Base-by-base conservation (phyloP, 1,139 yeast species). In the Candida mesenterica region DNA sequence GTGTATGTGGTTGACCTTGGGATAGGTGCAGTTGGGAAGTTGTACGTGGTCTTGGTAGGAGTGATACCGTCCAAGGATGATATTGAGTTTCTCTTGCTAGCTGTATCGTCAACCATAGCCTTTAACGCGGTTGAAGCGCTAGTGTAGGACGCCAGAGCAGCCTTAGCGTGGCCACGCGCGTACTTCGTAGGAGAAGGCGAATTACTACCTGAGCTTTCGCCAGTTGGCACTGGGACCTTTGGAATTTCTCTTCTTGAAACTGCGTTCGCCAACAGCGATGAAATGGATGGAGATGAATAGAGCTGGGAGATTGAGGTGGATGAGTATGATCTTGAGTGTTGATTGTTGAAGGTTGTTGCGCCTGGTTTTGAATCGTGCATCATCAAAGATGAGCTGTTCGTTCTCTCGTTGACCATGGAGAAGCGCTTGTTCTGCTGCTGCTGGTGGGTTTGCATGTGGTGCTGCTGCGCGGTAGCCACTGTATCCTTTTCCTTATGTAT, bases 81-180 rank as follows among this genome's bases (percentile, higher is more conserved):
- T 6, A 47, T 32, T n/a, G 61, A 52, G 32, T 41, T 46, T 28
- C 59, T 37, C 37, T 49, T 54, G 31, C 63, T 55, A 37, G 61
- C 53, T 12, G 55, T 49, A 40, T 72, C 78, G 5, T 77, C 78
- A 12, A 79, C 86, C 33, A 81, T 82, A 0, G 88, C 87, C 51
- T 80, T 84, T 43, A 82, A 62, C 9, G 82, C 88, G 41, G 68
- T 54, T 31, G 84, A 77, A 7, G 87, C 87, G 6, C 84, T 65
- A 3, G 77, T 62, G 42, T 60, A 61, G 8, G 67, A 56, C 34
- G 62, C 46, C 4, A 70, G 61, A 5, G 68, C 60, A n/a, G 71
- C 50, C 44, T 61, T 63, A 30, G 61, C 40, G 41, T 65, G 69
- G 14, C 66, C 66, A 33, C 63, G 59, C 15, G 39, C 44, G 44